A percentile compares a stretch with the other conserved stretches of the same genome.
Evolutionary conservation across 768 basidiomycete genomes (phyloP).

Genomic region (Podaxis sp.): DNA sequence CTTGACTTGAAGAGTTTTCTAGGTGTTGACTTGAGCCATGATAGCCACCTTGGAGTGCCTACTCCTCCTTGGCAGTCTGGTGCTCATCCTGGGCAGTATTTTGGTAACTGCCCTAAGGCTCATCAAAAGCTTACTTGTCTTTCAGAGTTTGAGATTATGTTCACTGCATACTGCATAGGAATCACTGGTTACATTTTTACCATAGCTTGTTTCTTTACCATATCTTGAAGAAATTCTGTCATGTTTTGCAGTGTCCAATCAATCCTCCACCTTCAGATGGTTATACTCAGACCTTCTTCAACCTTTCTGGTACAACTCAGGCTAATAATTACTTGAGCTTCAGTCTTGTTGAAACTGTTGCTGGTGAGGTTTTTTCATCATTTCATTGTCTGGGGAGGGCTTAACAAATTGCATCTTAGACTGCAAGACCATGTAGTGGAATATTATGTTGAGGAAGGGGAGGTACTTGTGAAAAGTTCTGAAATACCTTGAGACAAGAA

Average conservation of each 20-base stretch:
- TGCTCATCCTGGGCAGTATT: conserved; percentile 42
- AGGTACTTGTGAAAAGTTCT: too few relatives aligned
- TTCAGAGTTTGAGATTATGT: conserved; percentile 18
- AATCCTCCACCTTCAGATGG: conserved; percentile 27
- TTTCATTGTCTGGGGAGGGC: not conserved
- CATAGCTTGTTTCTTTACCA: conserved; percentile 9
- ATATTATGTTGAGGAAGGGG: too few relatives aligned
- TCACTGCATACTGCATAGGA: conserved; percentile 30
- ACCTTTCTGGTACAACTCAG: conserved; percentile 43
- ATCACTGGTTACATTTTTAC: not conserved
- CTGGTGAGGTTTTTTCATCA: conserved; percentile 25
- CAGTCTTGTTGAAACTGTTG: conserved; percentile 43
- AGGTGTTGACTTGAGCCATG: conserved; percentile 27
- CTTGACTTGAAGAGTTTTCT: conserved; percentile 8
- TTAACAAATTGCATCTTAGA: conserved; percentile 25
- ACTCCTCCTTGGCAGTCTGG: conserved; percentile 34
- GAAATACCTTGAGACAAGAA: too few relatives aligned
- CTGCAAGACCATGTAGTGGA: conserved; percentile 48
- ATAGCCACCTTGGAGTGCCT: conserved; percentile 38
- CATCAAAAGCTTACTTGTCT: conserved; percentile 32
- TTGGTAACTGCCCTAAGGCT: conserved; percentile 28
- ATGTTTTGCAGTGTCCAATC: conserved; percentile 33
- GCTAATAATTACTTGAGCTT: conserved; percentile 42
- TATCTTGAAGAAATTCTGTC: conserved; percentile 13
- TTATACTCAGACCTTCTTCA: conserved; percentile 40